Percentiles rank a stretch among this genome's conserved stretches.
These are phyloP conservation scores for Aureobasidium melanogenum DNA, from an alignment of 2,329 filamentous ascomycete species.

Conservation along the genomic window DNA sequence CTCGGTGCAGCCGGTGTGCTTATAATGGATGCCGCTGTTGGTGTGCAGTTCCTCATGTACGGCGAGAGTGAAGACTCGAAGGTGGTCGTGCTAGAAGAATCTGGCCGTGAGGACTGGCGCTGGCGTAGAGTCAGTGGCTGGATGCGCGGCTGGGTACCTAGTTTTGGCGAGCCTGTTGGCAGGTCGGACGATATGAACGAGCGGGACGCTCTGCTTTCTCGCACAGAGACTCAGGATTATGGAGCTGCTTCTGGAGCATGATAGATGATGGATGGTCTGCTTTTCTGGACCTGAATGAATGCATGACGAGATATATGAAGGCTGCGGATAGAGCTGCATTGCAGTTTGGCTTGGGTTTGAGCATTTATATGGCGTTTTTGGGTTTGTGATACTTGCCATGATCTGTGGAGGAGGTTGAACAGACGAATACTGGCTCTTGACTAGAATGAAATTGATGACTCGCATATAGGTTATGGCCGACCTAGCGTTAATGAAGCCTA, in stretches of 20 bases:
- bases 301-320: background rate
- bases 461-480: background rate
- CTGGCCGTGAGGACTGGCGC: slow-evolving; percentile 34
- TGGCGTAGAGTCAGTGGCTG: slow-evolving; percentile 54
- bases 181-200: background rate
- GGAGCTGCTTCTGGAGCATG: background rate
- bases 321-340: background rate
- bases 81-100: slow-evolving; percentile 37
- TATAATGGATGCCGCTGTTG: slow-evolving; percentile 52
- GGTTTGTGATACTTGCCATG: background rate
- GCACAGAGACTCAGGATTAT: background rate
- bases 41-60: slow-evolving; percentile 54
- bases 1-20: slow-evolving; percentile 58
- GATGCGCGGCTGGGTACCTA: slow-evolving; percentile 59
- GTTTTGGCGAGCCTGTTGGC: slow-evolving; percentile 29
- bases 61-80: slow-evolving; percentile 44
- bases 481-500: background rate
- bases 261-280: background rate
- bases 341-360: background rate
- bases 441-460: background rate
- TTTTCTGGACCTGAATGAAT: background rate
- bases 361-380: slow-evolving; percentile 1
- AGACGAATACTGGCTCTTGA: background rate
- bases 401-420: background rate
- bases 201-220: background rate